Evolutionary conservation across 2,329 filamentous ascomycete genomes (phyloP).

Genomic region (Apiospora pterosperma): DNA sequence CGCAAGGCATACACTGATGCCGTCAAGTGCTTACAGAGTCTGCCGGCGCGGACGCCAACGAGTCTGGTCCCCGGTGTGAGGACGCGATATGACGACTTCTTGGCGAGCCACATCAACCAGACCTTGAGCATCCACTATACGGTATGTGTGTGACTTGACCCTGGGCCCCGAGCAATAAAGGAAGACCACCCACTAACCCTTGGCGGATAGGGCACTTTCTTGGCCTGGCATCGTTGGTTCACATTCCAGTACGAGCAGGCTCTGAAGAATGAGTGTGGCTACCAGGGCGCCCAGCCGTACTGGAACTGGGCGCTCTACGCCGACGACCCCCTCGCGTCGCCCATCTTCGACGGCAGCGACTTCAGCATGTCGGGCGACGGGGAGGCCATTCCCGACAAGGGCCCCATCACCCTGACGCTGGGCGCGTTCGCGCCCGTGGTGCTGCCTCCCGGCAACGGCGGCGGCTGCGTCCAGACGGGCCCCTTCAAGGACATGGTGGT

Average conservation of each 20-base stretch:
- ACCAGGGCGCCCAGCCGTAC: conserved; percentile 26
- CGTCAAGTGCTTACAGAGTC: conserved; percentile 16
- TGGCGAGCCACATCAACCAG: conserved; percentile 21
- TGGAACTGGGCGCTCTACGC: conserved; percentile 38
- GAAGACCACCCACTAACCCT: not conserved
- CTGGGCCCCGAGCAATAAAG: not conserved
- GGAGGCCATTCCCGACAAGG: conserved; percentile 12
- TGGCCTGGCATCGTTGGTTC: conserved; percentile 21
- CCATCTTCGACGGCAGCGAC: conserved; percentile 45
- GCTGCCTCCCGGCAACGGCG: conserved; percentile 41
- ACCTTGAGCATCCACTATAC: conserved; percentile 17
- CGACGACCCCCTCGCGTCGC: conserved; percentile 32
- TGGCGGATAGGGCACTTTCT: conserved; percentile 14
- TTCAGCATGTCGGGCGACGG: conserved; percentile 41
- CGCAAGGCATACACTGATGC: conserved; percentile 17
- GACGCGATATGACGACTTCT: conserved; percentile 23
- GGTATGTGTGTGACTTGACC: conserved; percentile 4
- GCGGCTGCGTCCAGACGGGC: conserved; percentile 44
- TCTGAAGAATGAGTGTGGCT: conserved; percentile 19
- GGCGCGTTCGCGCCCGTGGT: conserved; percentile 8
- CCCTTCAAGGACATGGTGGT: conserved; percentile 33
- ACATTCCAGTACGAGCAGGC: conserved; percentile 18
- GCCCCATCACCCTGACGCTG: conserved; percentile 9
- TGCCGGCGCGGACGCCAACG: conserved; percentile 13
- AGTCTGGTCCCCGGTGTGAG: conserved; percentile 16